Percentiles rank a stretch among this genome's conserved stretches.
phyloP scores from a whole-genome alignment of 2,329 filamentous ascomycete genomes.

The Penicillium sp. region DNA sequence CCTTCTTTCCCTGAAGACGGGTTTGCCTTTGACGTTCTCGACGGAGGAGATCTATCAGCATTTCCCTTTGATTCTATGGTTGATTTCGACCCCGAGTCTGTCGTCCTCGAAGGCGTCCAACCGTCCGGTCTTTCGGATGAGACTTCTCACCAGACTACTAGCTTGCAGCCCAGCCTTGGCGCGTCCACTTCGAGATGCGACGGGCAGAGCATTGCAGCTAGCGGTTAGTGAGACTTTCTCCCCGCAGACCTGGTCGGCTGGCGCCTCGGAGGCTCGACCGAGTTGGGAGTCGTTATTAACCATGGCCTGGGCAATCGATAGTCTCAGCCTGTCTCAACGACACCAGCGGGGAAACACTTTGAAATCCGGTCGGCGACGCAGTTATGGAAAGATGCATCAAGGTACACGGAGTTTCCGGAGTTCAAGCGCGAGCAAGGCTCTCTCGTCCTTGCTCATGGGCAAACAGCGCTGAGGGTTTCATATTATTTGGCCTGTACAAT shows the following conservation, averaged over 20 bases:
- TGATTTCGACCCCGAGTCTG: conserved; percentile 54
- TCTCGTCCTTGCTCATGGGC: conserved; percentile 23
- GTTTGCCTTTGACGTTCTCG: conserved; percentile 69
- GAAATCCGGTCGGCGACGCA: conserved; percentile 36
- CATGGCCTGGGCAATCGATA: conserved; percentile 47
- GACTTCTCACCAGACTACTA: conserved; percentile 51
- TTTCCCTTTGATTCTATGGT: conserved; percentile 56
- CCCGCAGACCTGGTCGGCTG: conserved; percentile 36
- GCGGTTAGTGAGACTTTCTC: conserved; percentile 46
- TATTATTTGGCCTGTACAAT: conserved; percentile 24
- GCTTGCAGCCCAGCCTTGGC: conserved; percentile 55
- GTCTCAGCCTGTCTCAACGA: conserved; percentile 40
- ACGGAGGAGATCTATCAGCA: conserved; percentile 49
- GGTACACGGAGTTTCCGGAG: conserved; percentile 44
- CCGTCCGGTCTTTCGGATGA: conserved; percentile 51
- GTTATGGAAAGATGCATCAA: conserved; percentile 35
- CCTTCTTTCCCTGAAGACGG: conserved; percentile 72
- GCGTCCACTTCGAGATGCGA: conserved; percentile 55
- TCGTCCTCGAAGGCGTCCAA: conserved; percentile 44
- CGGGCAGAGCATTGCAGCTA: conserved; percentile 54
- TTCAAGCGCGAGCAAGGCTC: conserved; percentile 32
- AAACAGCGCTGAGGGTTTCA: conserved; percentile 28
- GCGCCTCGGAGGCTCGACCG: conserved; percentile 32
- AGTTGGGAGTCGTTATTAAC: conserved; percentile 49
- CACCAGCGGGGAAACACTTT: conserved; percentile 25